A percentile compares a stretch with the other conserved stretches of the same genome.
Evolutionary conservation across 169 alveolate species (phyloP).

Genomic region (Eimeria maxima): DNA sequence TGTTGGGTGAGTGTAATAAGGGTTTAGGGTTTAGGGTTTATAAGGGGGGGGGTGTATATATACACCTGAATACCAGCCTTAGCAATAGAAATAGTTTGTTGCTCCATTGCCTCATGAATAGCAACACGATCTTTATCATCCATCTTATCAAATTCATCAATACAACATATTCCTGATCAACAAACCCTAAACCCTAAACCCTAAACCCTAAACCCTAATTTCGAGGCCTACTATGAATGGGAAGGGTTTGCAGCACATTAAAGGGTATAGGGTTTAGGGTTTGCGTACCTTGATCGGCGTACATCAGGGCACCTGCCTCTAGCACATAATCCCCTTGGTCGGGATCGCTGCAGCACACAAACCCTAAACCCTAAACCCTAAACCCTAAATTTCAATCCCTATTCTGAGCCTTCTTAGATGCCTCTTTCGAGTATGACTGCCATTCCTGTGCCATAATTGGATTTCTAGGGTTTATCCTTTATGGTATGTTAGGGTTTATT

Average conservation of each 20-base stretch:
- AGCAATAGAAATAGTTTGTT: conserved; percentile 99
- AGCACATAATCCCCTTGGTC: conserved; percentile 98
- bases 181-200: neutral
- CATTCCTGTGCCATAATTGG: no score
- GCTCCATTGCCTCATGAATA: conserved; percentile 99
- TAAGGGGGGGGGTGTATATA: no score
- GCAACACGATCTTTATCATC: conserved; percentile 99
- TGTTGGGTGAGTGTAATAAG: neutral
- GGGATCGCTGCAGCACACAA: conserved; percentile 94
- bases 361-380: conserved; percentile 61
- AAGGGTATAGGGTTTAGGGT: conserved; percentile 33
- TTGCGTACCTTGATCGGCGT: conserved; percentile 79
- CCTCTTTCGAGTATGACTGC: no score
- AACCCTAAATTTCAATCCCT: conserved; percentile 9
- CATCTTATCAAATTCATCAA: conserved; percentile 91
- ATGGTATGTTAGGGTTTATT: neutral
- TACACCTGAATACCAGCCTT: conserved; percentile 96
- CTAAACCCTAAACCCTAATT: conserved; percentile 5
- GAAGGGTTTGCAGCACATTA: no score
- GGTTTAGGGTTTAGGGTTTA: no score
- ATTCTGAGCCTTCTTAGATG: neutral
- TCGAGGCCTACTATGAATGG: neutral
- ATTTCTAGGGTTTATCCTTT: conserved; percentile 53
- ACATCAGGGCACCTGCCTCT: conserved; percentile 99
- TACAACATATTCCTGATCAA: conserved; percentile 97